Evolutionary conservation across 2,329 filamentous ascomycete genomes (phyloP), one percentile per base, ranked within the genome.

Genomic region (Emergomyces pasteurianus): DNA sequence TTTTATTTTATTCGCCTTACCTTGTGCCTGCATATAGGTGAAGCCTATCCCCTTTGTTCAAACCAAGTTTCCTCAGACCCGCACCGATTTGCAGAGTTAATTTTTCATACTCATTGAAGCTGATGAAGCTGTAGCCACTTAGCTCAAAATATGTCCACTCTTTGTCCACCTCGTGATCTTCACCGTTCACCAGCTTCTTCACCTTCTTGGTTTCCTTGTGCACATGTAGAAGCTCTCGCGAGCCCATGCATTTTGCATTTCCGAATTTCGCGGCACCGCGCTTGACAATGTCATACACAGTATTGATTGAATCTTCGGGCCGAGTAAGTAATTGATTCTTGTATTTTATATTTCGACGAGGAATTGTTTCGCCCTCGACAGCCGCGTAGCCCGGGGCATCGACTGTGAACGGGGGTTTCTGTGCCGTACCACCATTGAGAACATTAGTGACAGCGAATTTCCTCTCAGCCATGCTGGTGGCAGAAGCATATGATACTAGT

Each of bases 71-170:
- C 69, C 85, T 82, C 72, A 90, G 76, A 58, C 85, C 89, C 36
- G 84, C 79, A 58, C 86, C 89, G 26, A 89, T 74, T 61, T 85
- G 79, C 63, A 86, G 75, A 50, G 83, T 79, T 62, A 85, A 79
- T 69, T 84, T 80, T 75, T 89, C 84, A 71, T 92, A 94, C 75
- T 95, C 86, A 69, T 82, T 79, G 76, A 92, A 95, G 67, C 84
- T 90, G 70, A 87, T 79, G 79, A 86, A 95, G 54, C 81, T 80
- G 78, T 88, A 95, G 57, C 80, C 79, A 63, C 87, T 86, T 66
- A 95, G 84, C 80, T 95, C 90, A 68, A 90, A 95, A 76, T 86
- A 95, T 59, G 86, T 85, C 91, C 91, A 95, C 74, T 92, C 84
- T 84, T 95, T 95, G 64, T 95, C 89, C 42, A 92, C 84, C 77